phyloP scores from a whole-genome alignment of 371 early-diverging fungal genomes.

The Syncephalastrum racemosum region DNA sequence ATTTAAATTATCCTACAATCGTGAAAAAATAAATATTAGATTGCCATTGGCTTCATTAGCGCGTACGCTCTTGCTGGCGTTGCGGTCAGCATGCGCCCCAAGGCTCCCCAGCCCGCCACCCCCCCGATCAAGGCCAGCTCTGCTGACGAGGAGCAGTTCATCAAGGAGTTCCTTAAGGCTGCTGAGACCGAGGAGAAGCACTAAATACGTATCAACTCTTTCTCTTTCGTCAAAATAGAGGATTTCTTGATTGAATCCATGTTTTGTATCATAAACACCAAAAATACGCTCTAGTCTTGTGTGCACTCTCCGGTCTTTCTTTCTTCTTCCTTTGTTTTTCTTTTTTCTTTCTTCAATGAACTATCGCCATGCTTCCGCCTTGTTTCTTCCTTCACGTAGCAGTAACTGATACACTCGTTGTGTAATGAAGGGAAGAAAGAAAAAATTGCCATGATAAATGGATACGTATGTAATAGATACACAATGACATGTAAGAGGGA shows the following conservation, averaged over 20 bases:
- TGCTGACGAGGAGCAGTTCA: conserved; percentile 67
- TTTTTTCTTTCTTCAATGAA: too few species aligned
- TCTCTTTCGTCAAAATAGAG: too few species aligned
- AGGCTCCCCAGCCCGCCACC: conserved; percentile 43
- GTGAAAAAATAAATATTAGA: conserved; percentile 16
- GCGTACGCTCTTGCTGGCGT: conserved; percentile 42
- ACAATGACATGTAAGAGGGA: not conserved
- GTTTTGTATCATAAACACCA: too few species aligned
- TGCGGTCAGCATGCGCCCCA: conserved; percentile 45
- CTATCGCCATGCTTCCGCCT: too few species aligned
- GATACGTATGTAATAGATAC: not conserved
- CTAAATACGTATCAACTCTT: conserved; percentile 11
- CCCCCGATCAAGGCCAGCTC: conserved; percentile 71
- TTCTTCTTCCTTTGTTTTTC: too few species aligned
- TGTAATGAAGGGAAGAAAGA: not conserved
- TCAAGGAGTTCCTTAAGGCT: conserved; percentile 66
- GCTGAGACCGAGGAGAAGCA: conserved; percentile 64
- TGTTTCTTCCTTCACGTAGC: too few species aligned
- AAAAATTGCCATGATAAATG: not conserved
- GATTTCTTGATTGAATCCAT: too few species aligned
- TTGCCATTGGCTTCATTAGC: conserved; percentile 51
- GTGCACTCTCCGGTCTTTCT: too few species aligned
- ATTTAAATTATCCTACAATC: not conserved
- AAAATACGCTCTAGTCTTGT: too few species aligned
- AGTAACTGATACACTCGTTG: not conserved